phyloP scores from a whole-genome alignment of 805 yeast species.

The Lipomyces yamadae region DNA sequence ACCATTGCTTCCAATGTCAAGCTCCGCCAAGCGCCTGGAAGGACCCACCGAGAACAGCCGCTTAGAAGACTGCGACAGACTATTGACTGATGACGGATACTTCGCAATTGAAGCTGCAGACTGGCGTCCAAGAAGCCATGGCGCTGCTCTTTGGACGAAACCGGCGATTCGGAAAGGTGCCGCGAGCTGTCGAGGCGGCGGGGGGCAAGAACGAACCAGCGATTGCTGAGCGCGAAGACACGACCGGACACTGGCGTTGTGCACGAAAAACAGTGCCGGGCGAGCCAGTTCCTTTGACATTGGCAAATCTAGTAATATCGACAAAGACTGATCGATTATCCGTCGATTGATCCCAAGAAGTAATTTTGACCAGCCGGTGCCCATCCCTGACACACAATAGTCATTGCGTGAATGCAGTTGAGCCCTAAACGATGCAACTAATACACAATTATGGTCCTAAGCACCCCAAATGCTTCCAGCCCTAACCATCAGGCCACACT shows the following conservation, averaged over 20 bases:
- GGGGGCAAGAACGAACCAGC: neutral
- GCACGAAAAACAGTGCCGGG: constrained; percentile 29
- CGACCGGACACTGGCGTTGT: constrained; percentile 22
- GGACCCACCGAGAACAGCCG: constrained; percentile 4
- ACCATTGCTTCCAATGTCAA: neutral
- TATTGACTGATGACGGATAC: neutral
- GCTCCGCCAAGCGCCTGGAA: neutral
- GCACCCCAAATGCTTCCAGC: too few species aligned
- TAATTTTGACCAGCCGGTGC: too few species aligned
- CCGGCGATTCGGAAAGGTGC: neutral
- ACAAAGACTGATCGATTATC: too few species aligned
- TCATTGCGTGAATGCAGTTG: too few species aligned
- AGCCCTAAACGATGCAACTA: too few species aligned
- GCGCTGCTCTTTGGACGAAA: neutral
- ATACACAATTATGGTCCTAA: too few species aligned
- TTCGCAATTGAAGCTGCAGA: neutral
- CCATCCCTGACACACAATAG: too few species aligned
- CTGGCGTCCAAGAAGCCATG: constrained; percentile 3
- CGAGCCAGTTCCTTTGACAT: constrained; percentile 30
- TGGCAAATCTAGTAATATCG: neutral
- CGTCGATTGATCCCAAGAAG: too few species aligned
- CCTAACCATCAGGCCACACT: too few species aligned
- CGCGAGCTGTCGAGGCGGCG: constrained; percentile 5
- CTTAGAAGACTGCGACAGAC: neutral
- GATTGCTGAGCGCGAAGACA: constrained; percentile 2